A percentile compares a stretch with the other conserved stretches of the same genome.
phyloP scores from a whole-genome alignment of 2,329 filamentous ascomycete species.

The Aureobasidium sp. region DNA sequence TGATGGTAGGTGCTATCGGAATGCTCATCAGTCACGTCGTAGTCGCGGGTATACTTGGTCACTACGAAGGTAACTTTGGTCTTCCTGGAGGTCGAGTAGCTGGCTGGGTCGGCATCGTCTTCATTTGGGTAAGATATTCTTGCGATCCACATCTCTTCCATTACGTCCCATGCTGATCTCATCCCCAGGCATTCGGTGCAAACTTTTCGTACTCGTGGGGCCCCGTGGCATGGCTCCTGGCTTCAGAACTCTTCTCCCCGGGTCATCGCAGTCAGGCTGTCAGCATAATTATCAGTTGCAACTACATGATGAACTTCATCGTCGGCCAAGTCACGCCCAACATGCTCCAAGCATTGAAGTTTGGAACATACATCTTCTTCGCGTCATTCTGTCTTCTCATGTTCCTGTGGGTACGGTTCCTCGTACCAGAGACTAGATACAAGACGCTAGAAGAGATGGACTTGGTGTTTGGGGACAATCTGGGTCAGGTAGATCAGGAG shows the following conservation, averaged over 20 bases:
- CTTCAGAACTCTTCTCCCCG: conserved; percentile 79
- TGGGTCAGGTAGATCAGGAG: too few species aligned
- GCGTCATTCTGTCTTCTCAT: conserved; percentile 70
- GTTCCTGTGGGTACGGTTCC: conserved; percentile 59
- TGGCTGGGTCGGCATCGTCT: conserved; percentile 73
- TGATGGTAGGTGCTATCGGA: conserved; percentile 70
- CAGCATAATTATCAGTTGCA: conserved; percentile 64
- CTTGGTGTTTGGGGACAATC: conserved; percentile 35
- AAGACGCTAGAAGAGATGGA: conserved; percentile 64
- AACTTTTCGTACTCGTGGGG: too few species aligned
- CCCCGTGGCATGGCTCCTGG: conserved; percentile 61
- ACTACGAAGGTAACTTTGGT: conserved; percentile 45
- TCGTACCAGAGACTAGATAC: conserved; percentile 61
- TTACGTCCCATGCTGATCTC: too few species aligned
- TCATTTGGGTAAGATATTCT: conserved; percentile 85
- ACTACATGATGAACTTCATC: conserved; percentile 41
- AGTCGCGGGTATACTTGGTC: conserved; percentile 71
- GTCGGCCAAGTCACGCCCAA: conserved; percentile 58
- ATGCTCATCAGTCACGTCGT: conserved; percentile 79
- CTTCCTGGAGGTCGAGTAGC: conserved; percentile 55
- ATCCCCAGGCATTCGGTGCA: too few species aligned
- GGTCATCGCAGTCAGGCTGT: conserved; percentile 76
- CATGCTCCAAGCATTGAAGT: conserved; percentile 70
- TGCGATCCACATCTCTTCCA: too few species aligned
- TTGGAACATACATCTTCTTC: conserved; percentile 79